Evolutionary conservation across 306 rosid species (phyloP).

Genomic region (Trifolium pratense): DNA sequence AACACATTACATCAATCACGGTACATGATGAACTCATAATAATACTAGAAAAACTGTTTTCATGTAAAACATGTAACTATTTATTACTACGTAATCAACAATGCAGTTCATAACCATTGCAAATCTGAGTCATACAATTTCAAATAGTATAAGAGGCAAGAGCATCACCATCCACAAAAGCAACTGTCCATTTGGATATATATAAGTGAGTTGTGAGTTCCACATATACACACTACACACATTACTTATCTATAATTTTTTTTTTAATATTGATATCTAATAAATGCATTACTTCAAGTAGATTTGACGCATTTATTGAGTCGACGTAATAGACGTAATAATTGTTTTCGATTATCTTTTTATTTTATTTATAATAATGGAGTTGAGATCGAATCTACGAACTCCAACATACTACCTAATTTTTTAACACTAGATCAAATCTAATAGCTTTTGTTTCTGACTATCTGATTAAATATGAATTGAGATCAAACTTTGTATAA

Average conservation of each 20-base stretch:
- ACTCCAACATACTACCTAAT: too few relatives aligned
- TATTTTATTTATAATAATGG: too few relatives aligned
- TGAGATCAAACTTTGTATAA: too few relatives aligned
- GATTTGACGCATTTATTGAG: too few relatives aligned
- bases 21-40: background rate
- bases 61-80: background rate
- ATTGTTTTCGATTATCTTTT: too few relatives aligned
- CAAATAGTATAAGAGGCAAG: background rate
- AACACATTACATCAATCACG: constrained; percentile 26
- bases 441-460: too few relatives aligned
- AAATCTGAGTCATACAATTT: constrained; percentile 1
- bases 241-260: background rate
- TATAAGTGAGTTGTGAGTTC: background rate
- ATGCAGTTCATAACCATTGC: background rate
- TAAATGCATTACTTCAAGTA: too few relatives aligned
- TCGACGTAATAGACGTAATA: too few relatives aligned
- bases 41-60: background rate
- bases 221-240: background rate
- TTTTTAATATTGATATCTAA: too few relatives aligned
- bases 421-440: too few relatives aligned
- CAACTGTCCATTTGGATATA: background rate
- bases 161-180: background rate
- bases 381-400: too few relatives aligned
- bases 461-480: too few relatives aligned
- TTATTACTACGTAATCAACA: constrained; percentile 5